These are phyloP conservation scores for Septoria petroselini DNA, from an alignment of 2,329 filamentous ascomycete genomes.

Conservation along the genomic window DNA sequence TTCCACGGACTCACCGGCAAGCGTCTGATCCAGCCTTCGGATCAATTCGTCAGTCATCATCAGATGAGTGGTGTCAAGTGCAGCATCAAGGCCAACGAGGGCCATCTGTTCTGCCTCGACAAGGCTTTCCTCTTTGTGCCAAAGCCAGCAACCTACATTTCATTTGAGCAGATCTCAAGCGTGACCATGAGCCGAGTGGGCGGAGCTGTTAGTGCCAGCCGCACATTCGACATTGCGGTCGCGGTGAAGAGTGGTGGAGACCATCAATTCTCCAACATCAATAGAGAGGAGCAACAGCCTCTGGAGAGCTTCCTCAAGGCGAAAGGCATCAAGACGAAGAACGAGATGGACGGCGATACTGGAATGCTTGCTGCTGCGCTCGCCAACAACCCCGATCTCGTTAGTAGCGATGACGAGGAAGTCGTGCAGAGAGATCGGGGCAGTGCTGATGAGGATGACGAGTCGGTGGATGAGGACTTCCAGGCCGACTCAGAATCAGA, in stretches of 20 bases:
- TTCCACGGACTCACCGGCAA: slow-evolving; percentile 93
- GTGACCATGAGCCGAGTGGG: slow-evolving; percentile 95
- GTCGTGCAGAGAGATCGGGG: slow-evolving; percentile 75
- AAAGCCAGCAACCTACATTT: slow-evolving; percentile 95
- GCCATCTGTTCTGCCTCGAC: slow-evolving; percentile 93
- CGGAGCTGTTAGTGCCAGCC: slow-evolving; percentile 85
- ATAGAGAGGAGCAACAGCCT: slow-evolving; percentile 92
- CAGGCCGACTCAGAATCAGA: slow-evolving; percentile 87
- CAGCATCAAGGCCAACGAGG: slow-evolving; percentile 99
- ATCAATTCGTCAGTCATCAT: slow-evolving; percentile 92
- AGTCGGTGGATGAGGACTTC: slow-evolving; percentile 96
- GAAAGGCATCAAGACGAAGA: slow-evolving; percentile 93
- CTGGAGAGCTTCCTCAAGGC: slow-evolving; percentile 97
- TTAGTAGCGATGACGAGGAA: slow-evolving; percentile 76
- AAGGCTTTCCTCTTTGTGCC: slow-evolving; percentile 99
- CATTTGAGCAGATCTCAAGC: slow-evolving; percentile 85
- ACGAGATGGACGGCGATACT: slow-evolving; percentile 91
- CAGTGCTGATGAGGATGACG: slow-evolving; percentile 92
- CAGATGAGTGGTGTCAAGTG: slow-evolving; percentile 95
- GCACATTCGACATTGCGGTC: slow-evolving; percentile 96
- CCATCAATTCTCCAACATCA: slow-evolving; percentile 98
- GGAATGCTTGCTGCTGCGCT: slow-evolving; percentile 73
- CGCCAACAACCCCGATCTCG: slow-evolving; percentile 71
- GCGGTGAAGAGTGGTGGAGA: slow-evolving; percentile 83
- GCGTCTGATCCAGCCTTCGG: slow-evolving; percentile 89